Percentiles rank a stretch among this genome's conserved stretches.
phyloP scores from a whole-genome alignment of 495 filamentous ascomycete species.

The Aspergillus baeticus region DNA sequence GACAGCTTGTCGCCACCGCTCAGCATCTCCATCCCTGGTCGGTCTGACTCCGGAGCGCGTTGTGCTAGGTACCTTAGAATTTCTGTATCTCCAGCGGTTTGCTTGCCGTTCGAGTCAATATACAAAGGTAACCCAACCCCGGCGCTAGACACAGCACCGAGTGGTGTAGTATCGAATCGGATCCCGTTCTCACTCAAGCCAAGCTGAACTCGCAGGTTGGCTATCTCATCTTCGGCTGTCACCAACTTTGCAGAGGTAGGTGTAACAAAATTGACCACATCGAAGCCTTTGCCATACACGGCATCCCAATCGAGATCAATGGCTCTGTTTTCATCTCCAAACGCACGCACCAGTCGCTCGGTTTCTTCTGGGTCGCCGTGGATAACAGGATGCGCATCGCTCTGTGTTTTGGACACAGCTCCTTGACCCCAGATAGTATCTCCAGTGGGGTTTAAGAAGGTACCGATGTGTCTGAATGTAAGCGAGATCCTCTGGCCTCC shows the following conservation, averaged over 20 bases:
- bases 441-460: slow-evolving; percentile 65
- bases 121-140: slow-evolving; percentile 25
- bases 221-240: slow-evolving; percentile 50
- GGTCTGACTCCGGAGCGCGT: slow-evolving; percentile 20
- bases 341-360: slow-evolving; percentile 70
- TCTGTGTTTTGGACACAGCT: slow-evolving; percentile 63
- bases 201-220: slow-evolving; percentile 57
- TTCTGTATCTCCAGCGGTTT: slow-evolving; percentile 32
- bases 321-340: slow-evolving; percentile 80
- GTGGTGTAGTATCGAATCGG: slow-evolving; percentile 39
- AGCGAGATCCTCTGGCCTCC: slow-evolving; percentile 81
- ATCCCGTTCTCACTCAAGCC: slow-evolving; percentile 60
- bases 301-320: slow-evolving; percentile 75
- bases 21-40: slow-evolving; percentile 33
- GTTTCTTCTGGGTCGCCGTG: slow-evolving; percentile 67
- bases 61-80: slow-evolving; percentile 34
- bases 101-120: slow-evolving; percentile 25
- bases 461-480: slow-evolving; percentile 89
- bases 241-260: slow-evolving; percentile 52
- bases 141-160: background rate
- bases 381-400: slow-evolving; percentile 57
- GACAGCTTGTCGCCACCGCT: slow-evolving; percentile 31
- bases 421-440: slow-evolving; percentile 88
- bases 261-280: slow-evolving; percentile 75
- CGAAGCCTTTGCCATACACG: slow-evolving; percentile 78